Base-by-base conservation (phyloP, 1,284 basidiomycete genomes). In the Irpex lacteus region DNA sequence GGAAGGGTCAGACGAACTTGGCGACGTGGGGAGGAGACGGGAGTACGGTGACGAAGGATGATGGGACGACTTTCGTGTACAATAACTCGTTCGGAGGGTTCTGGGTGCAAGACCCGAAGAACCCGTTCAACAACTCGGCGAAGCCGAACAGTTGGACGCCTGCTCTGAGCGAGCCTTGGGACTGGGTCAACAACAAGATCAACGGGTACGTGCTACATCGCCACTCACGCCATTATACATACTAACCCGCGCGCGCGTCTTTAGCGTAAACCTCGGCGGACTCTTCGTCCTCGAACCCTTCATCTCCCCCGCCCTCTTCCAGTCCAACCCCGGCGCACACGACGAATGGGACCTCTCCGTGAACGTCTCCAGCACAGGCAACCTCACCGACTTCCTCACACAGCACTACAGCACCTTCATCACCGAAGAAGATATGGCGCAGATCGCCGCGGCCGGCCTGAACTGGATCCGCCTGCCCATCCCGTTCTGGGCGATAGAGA, bases 381-480 rank as follows among this genome's bases (percentile, higher is more conserved):
- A 83, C 75, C 62, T 86, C 11, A 66, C 72, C 15, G 71, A 63
- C 38, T 68, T 70, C 26, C 62, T 78, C 59, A 72, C 76, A 63
- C 74, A 85, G 70, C 86, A 89, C 73, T 89, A 88, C 73, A 71
- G 77, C 64, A 85, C 82, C 7, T 88, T 87, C 73, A 80, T 87
- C 66, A 73, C 72, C 11, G 73, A 75, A 63, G 69, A 73, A 65
- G 75, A 76, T 61, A 73, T 76, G 40, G 74, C 75, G 2, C 65
- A 74, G 65, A 76, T 76, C 54, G 75, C 73, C 8, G 74, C 72
- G 64, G 68, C 91, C 5, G 92, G 92, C 21, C 78, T 95, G 65
- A 90, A 91, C 77, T 93, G 86, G 83, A 82, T 93, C 52, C 85
- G 91, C 47, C 82, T 94, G 55, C 90, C 92, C 3, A 81, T 95